A percentile compares a stretch with the other conserved stretches of the same genome.
Conservation (phyloP, 23 red algal species). For the Gracilaria gracilis region DNA sequence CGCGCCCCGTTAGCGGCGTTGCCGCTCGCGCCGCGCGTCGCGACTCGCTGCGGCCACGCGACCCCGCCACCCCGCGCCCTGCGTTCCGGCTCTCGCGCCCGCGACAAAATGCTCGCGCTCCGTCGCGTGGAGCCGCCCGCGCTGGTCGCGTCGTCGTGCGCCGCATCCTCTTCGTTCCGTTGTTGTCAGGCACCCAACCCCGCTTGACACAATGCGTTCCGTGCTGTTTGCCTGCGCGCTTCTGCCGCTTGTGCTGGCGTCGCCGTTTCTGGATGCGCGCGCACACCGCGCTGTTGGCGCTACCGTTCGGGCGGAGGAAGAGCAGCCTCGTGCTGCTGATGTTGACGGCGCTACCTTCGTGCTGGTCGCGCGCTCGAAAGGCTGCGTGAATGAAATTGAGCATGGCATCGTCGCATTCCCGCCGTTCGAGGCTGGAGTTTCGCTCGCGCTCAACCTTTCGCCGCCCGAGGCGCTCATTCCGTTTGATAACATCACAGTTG, state of each 20-base stretch:
- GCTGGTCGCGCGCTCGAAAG: not conserved
- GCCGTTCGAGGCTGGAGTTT: constrained; percentile 2
- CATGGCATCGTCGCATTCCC: not conserved
- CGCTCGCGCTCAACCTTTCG: constrained; percentile 30
- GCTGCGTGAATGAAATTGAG: not conserved
- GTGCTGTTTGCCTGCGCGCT: not conserved
- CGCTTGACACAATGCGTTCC: not conserved
- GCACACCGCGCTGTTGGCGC: not conserved
- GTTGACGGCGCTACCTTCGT: constrained; percentile 9
- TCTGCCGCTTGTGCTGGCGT: not conserved
- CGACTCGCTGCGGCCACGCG: not conserved
- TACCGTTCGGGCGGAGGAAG: not conserved
- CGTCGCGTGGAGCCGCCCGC: not conserved
- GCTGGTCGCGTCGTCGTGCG: not conserved
- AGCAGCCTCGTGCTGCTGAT: not conserved
- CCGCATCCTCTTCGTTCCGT: too few relatives aligned
- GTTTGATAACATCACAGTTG: constrained; percentile 16
- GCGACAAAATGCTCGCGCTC: not conserved
- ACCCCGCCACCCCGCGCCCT: not conserved
- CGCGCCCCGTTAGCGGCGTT: not conserved
- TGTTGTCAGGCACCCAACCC: not conserved
- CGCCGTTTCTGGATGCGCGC: not conserved
- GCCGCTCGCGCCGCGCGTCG: not conserved
- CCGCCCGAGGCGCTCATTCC: constrained; percentile 33
- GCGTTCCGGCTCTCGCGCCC: not conserved